These are phyloP conservation scores for Aspergillus tubingensis DNA, from an alignment of 2,329 filamentous ascomycete species.

Conservation along the genomic window DNA sequence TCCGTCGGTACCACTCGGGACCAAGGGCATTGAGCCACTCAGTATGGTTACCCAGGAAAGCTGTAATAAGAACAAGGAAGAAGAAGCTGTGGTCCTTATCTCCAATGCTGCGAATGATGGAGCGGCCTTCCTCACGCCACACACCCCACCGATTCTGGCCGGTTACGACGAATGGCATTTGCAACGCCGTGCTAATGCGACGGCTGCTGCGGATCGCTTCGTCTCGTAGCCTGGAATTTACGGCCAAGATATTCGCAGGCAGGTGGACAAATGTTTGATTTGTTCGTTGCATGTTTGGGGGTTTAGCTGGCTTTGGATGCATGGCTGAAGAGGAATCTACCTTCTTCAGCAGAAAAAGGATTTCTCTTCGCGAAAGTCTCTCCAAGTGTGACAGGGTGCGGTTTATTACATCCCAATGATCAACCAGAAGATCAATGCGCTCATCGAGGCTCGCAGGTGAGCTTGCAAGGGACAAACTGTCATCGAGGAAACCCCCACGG, in stretches of 20 bases:
- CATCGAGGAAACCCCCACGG: conserved; percentile 40
- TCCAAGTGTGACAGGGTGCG: conserved; percentile 58
- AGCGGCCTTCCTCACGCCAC: conserved; percentile 63
- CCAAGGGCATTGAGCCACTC: conserved; percentile 60
- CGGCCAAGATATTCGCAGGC: conserved; percentile 50
- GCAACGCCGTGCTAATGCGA: conserved; percentile 56
- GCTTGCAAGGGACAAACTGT: conserved; percentile 47
- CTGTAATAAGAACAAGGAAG: conserved; percentile 60
- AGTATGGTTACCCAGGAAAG: conserved; percentile 61
- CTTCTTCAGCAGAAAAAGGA: conserved; percentile 52
- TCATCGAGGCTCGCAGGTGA: conserved; percentile 54
- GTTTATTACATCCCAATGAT: conserved; percentile 62
- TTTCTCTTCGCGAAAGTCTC: conserved; percentile 53
- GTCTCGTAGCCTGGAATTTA: conserved; percentile 49
- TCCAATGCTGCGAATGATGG: conserved; percentile 57
- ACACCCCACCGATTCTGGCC: conserved; percentile 62
- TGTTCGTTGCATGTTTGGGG: conserved; percentile 50
- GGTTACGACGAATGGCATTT: conserved; percentile 58
- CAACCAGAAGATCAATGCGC: conserved; percentile 57
- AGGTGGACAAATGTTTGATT: conserved; percentile 54
- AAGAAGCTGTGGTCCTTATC: conserved; percentile 61
- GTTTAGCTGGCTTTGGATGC: conserved; percentile 47
- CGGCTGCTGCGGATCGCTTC: conserved; percentile 51
- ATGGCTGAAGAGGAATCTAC: conserved; percentile 46
- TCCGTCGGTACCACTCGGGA: conserved; percentile 56